phyloP scores from a whole-genome alignment of 768 basidiomycete species.

The Leccinum boreale region DNA sequence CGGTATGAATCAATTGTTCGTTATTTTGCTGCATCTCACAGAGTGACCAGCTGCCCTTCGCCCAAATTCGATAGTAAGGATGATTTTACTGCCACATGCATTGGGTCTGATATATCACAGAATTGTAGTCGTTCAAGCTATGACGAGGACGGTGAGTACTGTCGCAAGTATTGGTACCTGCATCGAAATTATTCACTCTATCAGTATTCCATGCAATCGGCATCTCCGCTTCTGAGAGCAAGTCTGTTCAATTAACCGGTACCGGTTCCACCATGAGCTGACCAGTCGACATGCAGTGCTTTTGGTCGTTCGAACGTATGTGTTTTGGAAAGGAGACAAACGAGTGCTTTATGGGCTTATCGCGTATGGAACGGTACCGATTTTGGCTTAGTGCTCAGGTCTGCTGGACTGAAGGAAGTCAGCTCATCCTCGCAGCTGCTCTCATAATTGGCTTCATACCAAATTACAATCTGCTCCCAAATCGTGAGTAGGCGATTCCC shows the following conservation, averaged over 20 bases:
- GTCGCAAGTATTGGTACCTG: neutral
- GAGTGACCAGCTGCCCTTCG: neutral
- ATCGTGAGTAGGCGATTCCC: neutral
- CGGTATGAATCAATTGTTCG: neutral
- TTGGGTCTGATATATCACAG: neutral
- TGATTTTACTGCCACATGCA: neutral
- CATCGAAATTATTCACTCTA: neutral
- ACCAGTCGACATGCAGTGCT: neutral
- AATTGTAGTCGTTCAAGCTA: neutral
- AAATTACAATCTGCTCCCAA: neutral
- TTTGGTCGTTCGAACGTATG: neutral
- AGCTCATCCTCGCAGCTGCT: neutral
- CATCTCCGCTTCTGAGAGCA: neutral
- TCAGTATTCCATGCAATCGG: neutral
- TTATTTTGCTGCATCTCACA: neutral
- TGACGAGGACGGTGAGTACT: neutral
- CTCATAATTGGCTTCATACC: neutral
- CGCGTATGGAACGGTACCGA: neutral
- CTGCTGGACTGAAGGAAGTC: neutral
- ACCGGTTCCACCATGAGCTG: too few relatives aligned
- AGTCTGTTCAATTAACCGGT: neutral
- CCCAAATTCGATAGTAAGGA: neutral
- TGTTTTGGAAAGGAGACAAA: neutral
- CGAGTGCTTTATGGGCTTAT: neutral
- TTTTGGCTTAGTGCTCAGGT: neutral